These are phyloP conservation scores for Sungouiozyma ichnusensis DNA, from an alignment of 805 yeast species.

Conservation along the genomic window DNA sequence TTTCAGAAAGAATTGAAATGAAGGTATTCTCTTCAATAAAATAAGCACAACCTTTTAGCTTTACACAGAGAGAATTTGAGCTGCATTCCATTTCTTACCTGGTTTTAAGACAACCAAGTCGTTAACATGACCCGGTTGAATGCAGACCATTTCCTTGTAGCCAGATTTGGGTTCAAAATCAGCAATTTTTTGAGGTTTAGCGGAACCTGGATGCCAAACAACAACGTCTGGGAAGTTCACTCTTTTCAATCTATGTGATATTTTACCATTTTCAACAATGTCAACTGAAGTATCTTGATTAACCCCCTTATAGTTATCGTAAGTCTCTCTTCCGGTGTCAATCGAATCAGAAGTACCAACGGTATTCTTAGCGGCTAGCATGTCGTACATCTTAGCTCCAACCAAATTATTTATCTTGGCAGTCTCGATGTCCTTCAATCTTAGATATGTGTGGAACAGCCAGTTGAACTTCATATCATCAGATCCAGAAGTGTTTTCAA, in stretches of 20 bases:
- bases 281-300: slow-evolving; percentile 42
- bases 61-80: slow-evolving; percentile 34
- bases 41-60: slow-evolving; percentile 4
- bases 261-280: slow-evolving; percentile 57
- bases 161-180: slow-evolving; percentile 83
- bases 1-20: no score
- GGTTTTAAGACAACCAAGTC: slow-evolving; percentile 51
- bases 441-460: slow-evolving; percentile 83
- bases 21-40: no score
- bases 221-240: slow-evolving; percentile 54
- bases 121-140: slow-evolving; percentile 83
- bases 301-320: slow-evolving; percentile 65
- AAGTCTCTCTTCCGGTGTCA: slow-evolving; percentile 65
- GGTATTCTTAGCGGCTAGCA: slow-evolving; percentile 49
- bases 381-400: slow-evolving; percentile 64
- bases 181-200: slow-evolving; percentile 65
- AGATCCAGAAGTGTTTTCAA: slow-evolving; percentile 49
- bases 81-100: slow-evolving; percentile 68
- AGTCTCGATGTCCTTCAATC: slow-evolving; percentile 65
- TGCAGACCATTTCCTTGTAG: slow-evolving; percentile 75
- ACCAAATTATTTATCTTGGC: slow-evolving; percentile 63
- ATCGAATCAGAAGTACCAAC: slow-evolving; percentile 60
- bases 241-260: slow-evolving; percentile 53
- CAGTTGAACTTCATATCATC: slow-evolving; percentile 72
- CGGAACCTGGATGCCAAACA: slow-evolving; percentile 95